These are phyloP conservation scores for Neoscytalidium dimidiatum DNA, from an alignment of 2,329 filamentous ascomycete genomes.

Conservation along the genomic window DNA sequence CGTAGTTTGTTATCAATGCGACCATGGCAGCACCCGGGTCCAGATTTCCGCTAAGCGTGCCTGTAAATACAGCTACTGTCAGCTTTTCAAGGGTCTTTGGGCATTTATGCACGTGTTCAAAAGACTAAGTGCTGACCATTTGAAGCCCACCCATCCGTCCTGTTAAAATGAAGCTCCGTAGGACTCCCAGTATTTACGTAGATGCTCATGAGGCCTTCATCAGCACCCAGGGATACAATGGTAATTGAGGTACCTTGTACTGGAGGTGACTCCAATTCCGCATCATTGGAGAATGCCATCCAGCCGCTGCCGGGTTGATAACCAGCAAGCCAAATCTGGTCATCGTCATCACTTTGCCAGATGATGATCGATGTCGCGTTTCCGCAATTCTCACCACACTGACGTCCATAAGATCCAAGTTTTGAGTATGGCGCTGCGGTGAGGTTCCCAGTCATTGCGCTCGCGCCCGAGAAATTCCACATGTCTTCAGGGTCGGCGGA, in stretches of 20 bases:
- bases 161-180: slow-evolving; percentile 8
- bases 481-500: not conserved
- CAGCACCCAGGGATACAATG: not conserved
- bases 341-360: not conserved
- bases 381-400: not conserved
- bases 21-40: not conserved
- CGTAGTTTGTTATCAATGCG: slow-evolving; percentile 7
- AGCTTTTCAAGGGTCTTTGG: not conserved
- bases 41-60: not conserved
- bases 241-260: not conserved
- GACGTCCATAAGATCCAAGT: not conserved
- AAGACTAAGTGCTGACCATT: not conserved
- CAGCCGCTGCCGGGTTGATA: not conserved
- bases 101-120: too few relatives aligned
- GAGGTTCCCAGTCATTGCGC: not conserved
- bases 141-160: not conserved
- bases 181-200: slow-evolving; percentile 6
- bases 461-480: not conserved
- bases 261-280: not conserved
- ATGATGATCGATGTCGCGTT: slow-evolving; percentile 1
- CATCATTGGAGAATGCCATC: not conserved
- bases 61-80: not conserved
- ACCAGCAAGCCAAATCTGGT: not conserved
- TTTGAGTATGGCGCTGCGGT: not conserved
- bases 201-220: slow-evolving; percentile 7